A percentile compares a stretch with the other conserved stretches of the same genome.
Evolutionary conservation across 2,329 filamentous ascomycete genomes (phyloP).

Genomic region (Fusarium pseudocircinatum): DNA sequence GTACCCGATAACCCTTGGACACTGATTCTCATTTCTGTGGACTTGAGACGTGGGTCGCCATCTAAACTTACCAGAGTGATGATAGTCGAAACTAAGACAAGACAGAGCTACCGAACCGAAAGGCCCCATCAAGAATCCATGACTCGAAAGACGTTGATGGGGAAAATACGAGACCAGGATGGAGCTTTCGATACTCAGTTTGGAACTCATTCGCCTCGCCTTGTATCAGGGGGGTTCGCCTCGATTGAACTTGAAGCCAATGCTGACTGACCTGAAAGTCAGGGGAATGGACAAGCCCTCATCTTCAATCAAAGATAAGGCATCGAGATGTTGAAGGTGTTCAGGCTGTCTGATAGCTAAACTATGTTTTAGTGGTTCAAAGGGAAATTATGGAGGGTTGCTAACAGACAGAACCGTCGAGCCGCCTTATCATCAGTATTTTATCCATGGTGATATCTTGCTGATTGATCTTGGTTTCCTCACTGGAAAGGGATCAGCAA

Average conservation of each 20-base stretch:
- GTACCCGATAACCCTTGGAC: background rate
- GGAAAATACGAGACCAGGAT: conserved; percentile 2
- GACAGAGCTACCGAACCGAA: conserved; percentile 5
- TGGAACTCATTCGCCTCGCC: background rate
- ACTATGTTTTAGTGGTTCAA: conserved; percentile 23
- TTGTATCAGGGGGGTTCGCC: background rate
- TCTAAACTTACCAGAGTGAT: background rate
- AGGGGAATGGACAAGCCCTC: conserved; percentile 9
- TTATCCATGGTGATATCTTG: conserved; percentile 1
- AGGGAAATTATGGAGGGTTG: conserved; percentile 36
- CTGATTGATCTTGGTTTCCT: background rate
- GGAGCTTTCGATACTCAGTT: background rate
- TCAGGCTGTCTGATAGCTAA: conserved; percentile 8
- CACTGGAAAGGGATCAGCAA: background rate
- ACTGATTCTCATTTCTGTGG: conserved; percentile 13
- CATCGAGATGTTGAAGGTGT: conserved; percentile 3
- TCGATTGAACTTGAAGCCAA: background rate
- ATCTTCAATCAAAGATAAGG: conserved; percentile 31
- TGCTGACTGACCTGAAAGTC: conserved; percentile 1
- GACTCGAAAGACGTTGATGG: conserved; percentile 8
- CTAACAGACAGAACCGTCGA: conserved; percentile 1
- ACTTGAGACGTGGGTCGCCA: conserved; percentile 17
- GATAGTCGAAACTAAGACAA: background rate
- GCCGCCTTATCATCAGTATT: conserved; percentile 31
- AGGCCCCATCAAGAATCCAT: conserved; percentile 3